A percentile compares a stretch with the other conserved stretches of the same genome.
phyloP scores from a whole-genome alignment of 257 asterid species.

The Rubia yunnanensis region DNA sequence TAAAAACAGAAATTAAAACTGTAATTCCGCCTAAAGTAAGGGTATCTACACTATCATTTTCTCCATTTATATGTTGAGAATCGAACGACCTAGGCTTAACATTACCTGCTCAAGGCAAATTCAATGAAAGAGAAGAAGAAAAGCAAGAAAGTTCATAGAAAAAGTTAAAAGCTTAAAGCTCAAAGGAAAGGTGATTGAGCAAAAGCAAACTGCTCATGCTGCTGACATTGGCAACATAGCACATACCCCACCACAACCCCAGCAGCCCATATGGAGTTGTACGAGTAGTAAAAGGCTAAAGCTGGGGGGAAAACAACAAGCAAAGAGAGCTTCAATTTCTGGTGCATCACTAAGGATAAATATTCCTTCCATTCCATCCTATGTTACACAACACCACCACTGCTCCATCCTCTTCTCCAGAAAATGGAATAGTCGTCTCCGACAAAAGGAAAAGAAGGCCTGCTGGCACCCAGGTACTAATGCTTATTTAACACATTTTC shows the following conservation, averaged over 20 bases:
- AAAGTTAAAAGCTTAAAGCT: conserved; percentile 19
- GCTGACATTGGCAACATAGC: background rate
- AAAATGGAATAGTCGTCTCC: conserved; percentile 8
- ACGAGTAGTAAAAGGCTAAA: conserved; percentile 13
- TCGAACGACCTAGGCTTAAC: too few species aligned
- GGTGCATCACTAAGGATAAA: background rate
- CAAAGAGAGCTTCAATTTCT: conserved; percentile 5
- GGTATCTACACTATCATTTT: too few species aligned
- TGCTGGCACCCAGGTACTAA: conserved; percentile 29
- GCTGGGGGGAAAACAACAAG: conserved; percentile 9
- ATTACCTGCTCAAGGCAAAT: too few species aligned
- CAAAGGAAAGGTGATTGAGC: conserved; percentile 26
- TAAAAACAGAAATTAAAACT: too few species aligned
- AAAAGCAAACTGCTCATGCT: conserved; percentile 16
- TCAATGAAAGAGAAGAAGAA: conserved; percentile 2
- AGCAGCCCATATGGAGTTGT: conserved; percentile 1
- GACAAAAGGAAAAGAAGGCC: conserved; percentile 25
- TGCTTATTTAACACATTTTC: too few species aligned
- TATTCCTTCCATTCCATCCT: conserved; percentile 5
- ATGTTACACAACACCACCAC: conserved; percentile 18
- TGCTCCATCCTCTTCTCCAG: conserved; percentile 29
- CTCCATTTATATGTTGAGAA: too few species aligned
- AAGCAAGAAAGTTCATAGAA: conserved; percentile 27
- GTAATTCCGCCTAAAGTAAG: too few species aligned
- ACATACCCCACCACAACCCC: background rate